These are phyloP conservation scores for Monascus ruber DNA, from an alignment of 2,329 filamentous ascomycete genomes.

Conservation along the genomic window DNA sequence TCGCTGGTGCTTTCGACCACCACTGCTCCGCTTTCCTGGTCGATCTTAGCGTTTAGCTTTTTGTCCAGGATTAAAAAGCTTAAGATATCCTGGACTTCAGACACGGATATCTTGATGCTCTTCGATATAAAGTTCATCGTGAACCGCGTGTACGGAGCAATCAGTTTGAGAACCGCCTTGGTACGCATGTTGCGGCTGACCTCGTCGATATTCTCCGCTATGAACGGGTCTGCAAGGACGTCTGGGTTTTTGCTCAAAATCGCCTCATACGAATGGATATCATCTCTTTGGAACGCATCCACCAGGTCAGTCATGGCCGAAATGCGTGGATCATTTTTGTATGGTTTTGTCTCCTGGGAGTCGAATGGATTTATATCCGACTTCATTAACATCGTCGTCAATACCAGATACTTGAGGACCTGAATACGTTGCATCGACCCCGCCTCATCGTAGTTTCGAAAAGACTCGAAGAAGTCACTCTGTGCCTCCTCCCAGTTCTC, in stretches of 20 bases:
- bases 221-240: slow-evolving; percentile 83
- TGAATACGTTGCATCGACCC: slow-evolving; percentile 93
- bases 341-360: slow-evolving; percentile 96
- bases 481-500: slow-evolving; percentile 98
- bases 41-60: slow-evolving; percentile 75
- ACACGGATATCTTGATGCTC: slow-evolving; percentile 71
- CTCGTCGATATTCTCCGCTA: slow-evolving; percentile 97
- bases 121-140: slow-evolving; percentile 76
- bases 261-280: slow-evolving; percentile 81
- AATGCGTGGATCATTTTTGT: slow-evolving; percentile 89
- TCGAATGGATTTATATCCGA: slow-evolving; percentile 98
- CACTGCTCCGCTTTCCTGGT: slow-evolving; percentile 75
- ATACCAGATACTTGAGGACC: slow-evolving; percentile 89
- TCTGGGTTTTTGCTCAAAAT: slow-evolving; percentile 82
- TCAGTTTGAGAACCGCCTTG: slow-evolving; percentile 84
- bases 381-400: slow-evolving; percentile 97
- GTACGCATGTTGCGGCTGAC: slow-evolving; percentile 97
- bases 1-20: slow-evolving; percentile 67
- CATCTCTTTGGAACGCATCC: slow-evolving; percentile 89
- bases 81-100: slow-evolving; percentile 91
- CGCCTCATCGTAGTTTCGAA: slow-evolving; percentile 97
- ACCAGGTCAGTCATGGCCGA: slow-evolving; percentile 95
- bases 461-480: slow-evolving; percentile 96
- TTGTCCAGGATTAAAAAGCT: slow-evolving; percentile 86
- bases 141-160: slow-evolving; percentile 91